Evolutionary conservation across 192 early-diverging fungal species (phyloP), one percentile per base, ranked within the genome.

Genomic region (Entophlyctis helioformis): DNA sequence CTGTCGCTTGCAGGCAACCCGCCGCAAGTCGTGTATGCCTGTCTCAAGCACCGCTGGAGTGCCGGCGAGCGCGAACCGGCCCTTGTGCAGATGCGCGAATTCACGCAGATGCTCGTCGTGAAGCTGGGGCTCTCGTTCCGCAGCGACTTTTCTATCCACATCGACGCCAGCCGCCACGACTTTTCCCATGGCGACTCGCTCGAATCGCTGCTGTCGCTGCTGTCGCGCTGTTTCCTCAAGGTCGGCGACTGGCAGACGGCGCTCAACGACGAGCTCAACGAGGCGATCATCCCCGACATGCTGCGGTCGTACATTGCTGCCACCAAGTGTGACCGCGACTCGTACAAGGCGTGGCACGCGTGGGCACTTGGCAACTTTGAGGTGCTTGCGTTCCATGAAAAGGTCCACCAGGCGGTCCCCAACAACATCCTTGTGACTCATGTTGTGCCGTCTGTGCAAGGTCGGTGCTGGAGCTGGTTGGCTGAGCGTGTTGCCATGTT

Each of bases 301-400:
- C 51, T 95, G 38, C 54, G 74, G 41, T 89, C 86, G 4, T 89
- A 86, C 54, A 62, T 73, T 0, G 80, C 87, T 20, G 92, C 94
- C 0, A 91, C 88, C 8, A 77, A 85, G 28, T 80, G 86, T 66
- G 90, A 94, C 58, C 70, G 72, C 57, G 74, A 87, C 35, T 95
- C 88, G 86, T 95, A 98, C 69, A 96, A 76, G 46, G 92, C 90
- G 15, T 98, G 92, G 91, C 94, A 98, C 51, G 76, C 87, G 13
- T 93, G 90, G 83, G 94, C 90, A n/a, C 59, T 94, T 15, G 78
- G 83, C 23, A 93, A 94, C 56, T 85, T 86, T 55, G 88, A 98
- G 53, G 85, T 83, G 24, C 74, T 91, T 46, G 72, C 73, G 5
- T 76, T 82, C 53, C 74, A 83, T 50, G 80, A 83, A 36, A 74